Evolutionary conservation across 2,329 filamentous ascomycete species (phyloP), one percentile per base, ranked within the genome.

Genomic region (Claviceps sp.): DNA sequence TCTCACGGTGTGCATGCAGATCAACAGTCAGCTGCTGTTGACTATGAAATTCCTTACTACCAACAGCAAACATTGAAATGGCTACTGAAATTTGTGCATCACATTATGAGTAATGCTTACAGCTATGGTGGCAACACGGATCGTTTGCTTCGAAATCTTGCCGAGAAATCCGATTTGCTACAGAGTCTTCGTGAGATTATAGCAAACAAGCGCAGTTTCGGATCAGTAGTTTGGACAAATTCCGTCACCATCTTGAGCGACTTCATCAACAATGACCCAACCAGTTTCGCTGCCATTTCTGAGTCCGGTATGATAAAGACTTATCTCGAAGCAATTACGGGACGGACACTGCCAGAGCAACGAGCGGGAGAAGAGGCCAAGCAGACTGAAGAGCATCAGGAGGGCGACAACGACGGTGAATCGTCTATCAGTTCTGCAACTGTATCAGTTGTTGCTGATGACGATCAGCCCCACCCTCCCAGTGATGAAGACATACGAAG

Each of bases 201-300:
- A 56, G 82, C 85, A 56, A 85, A 95, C 60, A 84, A 87, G 40
- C 74, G 74, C 50, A 75, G 83, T 40, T 99, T 90, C 64, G 93
- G 93, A 13, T 93, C 91, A 2, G 85, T 93, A 54, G 89, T 97
- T 5, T 99, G 93, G 93, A 95, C 89, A 48, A 90, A 90, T 64
- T 86, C 89, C 6, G 88, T 95, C 55, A 90, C 85, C 51, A 91
- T 96, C 52, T 73, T 98, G 49, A 93, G 88, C 63, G 91, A 89
- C 60, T 98, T 98, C 67, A 95, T 99, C 61, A 94, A 99, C 69
- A 96, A 97, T 63, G 93, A 98, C 62, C 93, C 93, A 0, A 98
- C 93, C 0, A 98, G 93, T 66, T 98, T 95, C 65, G 85, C 89
- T 30, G 89, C 95, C 24, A 93, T 99, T 57, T 89, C 88, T 14